Evolutionary conservation across 192 early-diverging fungal species (phyloP).

Genomic region (Jimgerdemannia lactiflua): DNA sequence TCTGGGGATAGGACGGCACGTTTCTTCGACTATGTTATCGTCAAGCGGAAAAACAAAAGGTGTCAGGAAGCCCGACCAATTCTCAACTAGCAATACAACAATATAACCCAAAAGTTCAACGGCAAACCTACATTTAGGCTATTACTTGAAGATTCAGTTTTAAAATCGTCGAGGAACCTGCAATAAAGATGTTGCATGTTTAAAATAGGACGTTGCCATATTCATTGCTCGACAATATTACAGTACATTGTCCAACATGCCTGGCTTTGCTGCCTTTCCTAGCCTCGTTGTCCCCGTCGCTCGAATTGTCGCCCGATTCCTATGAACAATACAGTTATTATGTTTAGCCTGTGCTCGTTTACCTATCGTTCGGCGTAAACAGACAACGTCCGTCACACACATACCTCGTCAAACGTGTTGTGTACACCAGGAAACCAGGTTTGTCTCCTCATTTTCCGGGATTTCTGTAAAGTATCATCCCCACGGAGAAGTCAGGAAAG

Average conservation of each 20-base stretch:
- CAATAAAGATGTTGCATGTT: too few species aligned
- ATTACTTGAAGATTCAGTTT: background rate
- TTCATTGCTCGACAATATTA: too few species aligned
- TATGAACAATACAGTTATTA: background rate
- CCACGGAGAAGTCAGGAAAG: too few species aligned
- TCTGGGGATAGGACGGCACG: background rate
- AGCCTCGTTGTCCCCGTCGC: background rate
- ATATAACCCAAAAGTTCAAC: background rate
- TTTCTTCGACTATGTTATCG: background rate
- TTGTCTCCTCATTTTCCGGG: background rate
- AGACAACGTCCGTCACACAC: background rate
- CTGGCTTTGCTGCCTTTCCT: background rate
- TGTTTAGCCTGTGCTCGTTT: too few species aligned
- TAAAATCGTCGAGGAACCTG: background rate
- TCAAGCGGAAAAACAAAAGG: background rate
- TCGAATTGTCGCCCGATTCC: background rate
- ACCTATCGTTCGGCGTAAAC: too few species aligned
- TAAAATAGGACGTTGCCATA: too few species aligned
- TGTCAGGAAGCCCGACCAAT: too few species aligned
- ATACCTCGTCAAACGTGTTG: background rate
- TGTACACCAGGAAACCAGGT: background rate
- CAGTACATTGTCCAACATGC: background rate
- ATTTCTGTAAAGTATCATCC: background rate
- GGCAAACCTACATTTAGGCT: background rate
- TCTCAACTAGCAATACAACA: too few species aligned